Evolutionary conservation across 2,329 filamentous ascomycete genomes (phyloP).

Genomic region (Talaromyces sp.): DNA sequence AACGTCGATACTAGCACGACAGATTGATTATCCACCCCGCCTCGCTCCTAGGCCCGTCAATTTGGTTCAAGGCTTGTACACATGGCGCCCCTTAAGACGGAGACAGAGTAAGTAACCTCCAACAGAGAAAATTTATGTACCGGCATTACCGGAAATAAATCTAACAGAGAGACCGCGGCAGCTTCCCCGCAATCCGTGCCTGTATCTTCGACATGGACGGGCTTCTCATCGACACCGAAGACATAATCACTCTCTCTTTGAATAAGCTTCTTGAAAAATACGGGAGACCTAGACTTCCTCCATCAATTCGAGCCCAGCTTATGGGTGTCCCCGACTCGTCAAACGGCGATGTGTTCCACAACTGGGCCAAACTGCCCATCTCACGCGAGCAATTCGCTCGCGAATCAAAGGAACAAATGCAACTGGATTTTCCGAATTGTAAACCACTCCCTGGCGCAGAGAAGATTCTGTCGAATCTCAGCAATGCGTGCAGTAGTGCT

Average conservation of each 20-base stretch:
- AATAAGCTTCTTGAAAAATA: constrained; percentile 22
- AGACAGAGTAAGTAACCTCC: not conserved
- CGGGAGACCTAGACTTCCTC: constrained; percentile 16
- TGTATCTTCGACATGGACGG: constrained; percentile 35
- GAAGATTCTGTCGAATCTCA: constrained; percentile 19
- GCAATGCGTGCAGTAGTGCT: constrained; percentile 10
- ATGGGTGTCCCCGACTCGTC: constrained; percentile 24
- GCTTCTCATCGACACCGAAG: constrained; percentile 32
- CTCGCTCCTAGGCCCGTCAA: not conserved
- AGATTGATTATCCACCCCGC: too few relatives aligned
- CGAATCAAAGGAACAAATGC: constrained; percentile 27
- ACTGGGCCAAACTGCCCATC: constrained; percentile 29
- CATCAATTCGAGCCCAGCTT: constrained; percentile 20
- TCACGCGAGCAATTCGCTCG: constrained; percentile 27
- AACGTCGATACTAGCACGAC: too few relatives aligned
- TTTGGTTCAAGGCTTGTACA: not conserved
- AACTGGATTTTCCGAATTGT: constrained; percentile 24
- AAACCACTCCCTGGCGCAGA: constrained; percentile 21
- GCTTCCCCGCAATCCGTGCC: constrained; percentile 26
- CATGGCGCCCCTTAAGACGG: not conserved
- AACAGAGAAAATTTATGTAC: not conserved
- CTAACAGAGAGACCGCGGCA: constrained; percentile 15
- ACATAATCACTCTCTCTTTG: constrained; percentile 24
- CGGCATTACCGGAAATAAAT: not conserved
- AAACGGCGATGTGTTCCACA: constrained; percentile 26